phyloP scores from a whole-genome alignment of 495 filamentous ascomycete genomes.

The Lasiosphaeris hirsuta region DNA sequence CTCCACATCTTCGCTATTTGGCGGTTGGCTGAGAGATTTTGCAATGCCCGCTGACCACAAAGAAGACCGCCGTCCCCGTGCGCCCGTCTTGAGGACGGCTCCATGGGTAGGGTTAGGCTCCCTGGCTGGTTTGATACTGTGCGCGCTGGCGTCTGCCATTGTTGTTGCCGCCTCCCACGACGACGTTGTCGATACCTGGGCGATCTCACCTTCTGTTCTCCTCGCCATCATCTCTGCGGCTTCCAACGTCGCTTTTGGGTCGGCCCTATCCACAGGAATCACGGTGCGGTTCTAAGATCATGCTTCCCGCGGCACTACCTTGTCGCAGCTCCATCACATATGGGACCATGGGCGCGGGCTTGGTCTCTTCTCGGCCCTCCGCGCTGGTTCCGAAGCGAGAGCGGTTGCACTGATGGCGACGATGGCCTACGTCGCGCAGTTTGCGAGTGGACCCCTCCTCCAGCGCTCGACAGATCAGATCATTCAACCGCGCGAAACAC shows the following conservation, averaged over 20 bases:
- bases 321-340: conserved; percentile 19
- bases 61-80: too few relatives aligned
- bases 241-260: conserved; percentile 13
- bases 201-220: conserved; percentile 11
- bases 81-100: not conserved
- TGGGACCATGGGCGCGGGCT: conserved; percentile 17
- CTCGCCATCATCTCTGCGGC: conserved; percentile 16
- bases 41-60: too few relatives aligned
- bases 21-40: too few relatives aligned
- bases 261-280: conserved; percentile 15
- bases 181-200: conserved; percentile 3
- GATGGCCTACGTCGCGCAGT: conserved; percentile 14
- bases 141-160: conserved; percentile 3
- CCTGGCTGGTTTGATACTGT: not conserved
- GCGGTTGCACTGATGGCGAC: conserved; percentile 8
- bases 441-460: conserved; percentile 9
- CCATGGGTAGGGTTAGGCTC: conserved; percentile 9
- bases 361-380: conserved; percentile 11
- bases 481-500: not conserved
- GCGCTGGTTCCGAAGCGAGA: conserved; percentile 13
- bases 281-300: conserved; percentile 17
- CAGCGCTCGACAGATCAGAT: conserved; percentile 11
- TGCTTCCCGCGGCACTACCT: conserved; percentile 5
- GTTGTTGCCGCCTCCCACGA: conserved; percentile 11
- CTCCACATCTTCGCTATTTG: too few relatives aligned